Evolutionary conservation across 306 rosid species (phyloP), one percentile per base, ranked within the genome.

Genomic region (Gastrolobium villosum): DNA sequence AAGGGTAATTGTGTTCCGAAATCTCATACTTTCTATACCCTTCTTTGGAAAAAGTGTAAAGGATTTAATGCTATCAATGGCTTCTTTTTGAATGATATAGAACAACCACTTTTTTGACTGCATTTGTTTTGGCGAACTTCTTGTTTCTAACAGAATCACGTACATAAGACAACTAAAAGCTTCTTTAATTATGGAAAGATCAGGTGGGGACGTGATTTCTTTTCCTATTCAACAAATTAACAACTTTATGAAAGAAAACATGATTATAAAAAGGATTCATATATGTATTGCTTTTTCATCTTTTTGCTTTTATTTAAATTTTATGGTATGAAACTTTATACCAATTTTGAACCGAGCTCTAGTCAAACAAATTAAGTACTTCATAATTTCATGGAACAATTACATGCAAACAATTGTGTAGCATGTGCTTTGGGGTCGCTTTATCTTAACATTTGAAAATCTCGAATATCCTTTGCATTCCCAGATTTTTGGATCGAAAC

Each of bases 11-110:
- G 30, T 20, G 39, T 10, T 69, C 41, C 9, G 31, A 14, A 82
- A 52, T 55, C 31, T 68, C 35, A 9, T 50, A 61, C 43, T 72
- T 72, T 72, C 57, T 67, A 72, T 67, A 20, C 26, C 83, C 46
- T 60, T 83, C 37, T 61, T 63, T 69, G 52, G 71, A 71, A 70
- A 71, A 76, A 65, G 76, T 55, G 10, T 70, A 40, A 80, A 77
- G 65, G 65, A 68, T 67, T 10, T 54, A 45, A 68, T 28, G 72
- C 48, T 36, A 82, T 70, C 69, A 53, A 52, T 62, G 43, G 56
- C 43, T 46, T 82, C 31, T 49, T 64, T 71, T 82, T 55, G 48
- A 71, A 65, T 74, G 37, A 66, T 65, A 55, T 35, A 3, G 30
- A 54, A 32, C 11, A 60, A 41, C 30, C 59, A 70, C 61, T 75